Base-by-base conservation (phyloP, 2,329 filamentous ascomycete genomes). In the Exserohilum rostratum region DNA sequence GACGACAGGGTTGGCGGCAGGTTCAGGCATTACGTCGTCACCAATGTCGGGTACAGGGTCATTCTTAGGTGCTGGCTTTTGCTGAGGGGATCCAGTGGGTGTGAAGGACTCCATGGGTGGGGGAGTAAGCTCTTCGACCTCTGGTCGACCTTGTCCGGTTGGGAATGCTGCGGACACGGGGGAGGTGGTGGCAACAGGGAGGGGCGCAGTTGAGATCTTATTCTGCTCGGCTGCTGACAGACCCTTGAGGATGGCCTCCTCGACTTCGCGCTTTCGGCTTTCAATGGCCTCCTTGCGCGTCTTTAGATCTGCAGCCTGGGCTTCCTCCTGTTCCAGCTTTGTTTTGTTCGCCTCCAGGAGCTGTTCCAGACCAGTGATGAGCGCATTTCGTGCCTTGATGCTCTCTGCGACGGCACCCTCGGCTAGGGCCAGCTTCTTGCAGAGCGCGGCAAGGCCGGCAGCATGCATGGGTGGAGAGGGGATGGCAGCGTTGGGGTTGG, bases 401-500 rank as follows among this genome's bases (percentile, higher is more conserved):
- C 90, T 91, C 67, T 96, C 91, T 2, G 90, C 88, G 1, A 98
- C 90, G 0, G 93, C 92, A 50, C 87, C 90, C 76, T 99, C 93
- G 3, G 95, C 95, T 60, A 86, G 90, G 17, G 91, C 91, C 15
- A 99, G 83, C 6, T 87, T 90, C 79, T 95, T 97, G 49, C 98
- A 83, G n/a, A 99, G 82, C 2, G 91, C 90, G 61, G 90, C 93
- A 7, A 99, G 84, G 25, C 91, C 89, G 12, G 93, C 93, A 2
- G 95, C 95, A 70, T 96, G 91, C 17, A 99, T 93, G 1, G 95
- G 93, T 0, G 93, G 88, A 0, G 91, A 89, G 0, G 93, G 91
- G 1, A 88, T 80, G 1, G 85, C 80, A 0, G 83, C 84, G 25
- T 82, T 80, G 0, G 91, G 85, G 64, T 92, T 90, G 50, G 87